phyloP scores from a whole-genome alignment of 805 yeast genomes.

The Saccharomycopsis babjevae region DNA sequence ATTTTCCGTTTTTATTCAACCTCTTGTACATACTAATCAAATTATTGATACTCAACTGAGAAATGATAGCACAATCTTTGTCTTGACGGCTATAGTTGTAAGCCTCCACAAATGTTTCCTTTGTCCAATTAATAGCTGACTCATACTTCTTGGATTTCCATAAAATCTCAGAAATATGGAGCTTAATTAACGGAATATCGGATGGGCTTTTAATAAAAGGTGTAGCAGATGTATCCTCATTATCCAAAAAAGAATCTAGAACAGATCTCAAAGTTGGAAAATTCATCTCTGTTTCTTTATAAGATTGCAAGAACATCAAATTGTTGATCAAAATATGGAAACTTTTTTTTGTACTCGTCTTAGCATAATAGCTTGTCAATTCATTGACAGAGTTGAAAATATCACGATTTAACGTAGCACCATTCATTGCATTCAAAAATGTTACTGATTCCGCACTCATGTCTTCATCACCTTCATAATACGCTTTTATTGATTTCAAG shows the following conservation, averaged over 20 bases:
- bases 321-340: slow-evolving; percentile 29
- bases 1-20: slow-evolving; percentile 12
- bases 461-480: neutral
- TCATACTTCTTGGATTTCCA: slow-evolving; percentile 27
- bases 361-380: slow-evolving; percentile 22
- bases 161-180: slow-evolving; percentile 34
- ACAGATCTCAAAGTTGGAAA: slow-evolving; percentile 3
- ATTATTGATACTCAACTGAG: slow-evolving; percentile 29
- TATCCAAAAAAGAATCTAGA: slow-evolving; percentile 4
- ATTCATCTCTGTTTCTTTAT: slow-evolving; percentile 13
- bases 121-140: slow-evolving; percentile 33
- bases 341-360: slow-evolving; percentile 20
- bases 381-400: slow-evolving; percentile 21
- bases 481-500: neutral
- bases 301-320: slow-evolving; percentile 25
- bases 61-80: slow-evolving; percentile 29
- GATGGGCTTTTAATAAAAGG: slow-evolving; percentile 16
- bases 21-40: slow-evolving; percentile 26
- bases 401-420: slow-evolving; percentile 19
- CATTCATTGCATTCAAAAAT: neutral
- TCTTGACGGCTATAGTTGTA: slow-evolving; percentile 25
- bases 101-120: slow-evolving; percentile 29
- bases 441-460: neutral
- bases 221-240: slow-evolving; percentile 9
- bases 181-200: slow-evolving; percentile 29